A percentile compares a stretch with the other conserved stretches of the same genome.
These are phyloP conservation scores for Gomphus bonarii DNA, from an alignment of 1,284 basidiomycete species.

Conservation along the genomic window DNA sequence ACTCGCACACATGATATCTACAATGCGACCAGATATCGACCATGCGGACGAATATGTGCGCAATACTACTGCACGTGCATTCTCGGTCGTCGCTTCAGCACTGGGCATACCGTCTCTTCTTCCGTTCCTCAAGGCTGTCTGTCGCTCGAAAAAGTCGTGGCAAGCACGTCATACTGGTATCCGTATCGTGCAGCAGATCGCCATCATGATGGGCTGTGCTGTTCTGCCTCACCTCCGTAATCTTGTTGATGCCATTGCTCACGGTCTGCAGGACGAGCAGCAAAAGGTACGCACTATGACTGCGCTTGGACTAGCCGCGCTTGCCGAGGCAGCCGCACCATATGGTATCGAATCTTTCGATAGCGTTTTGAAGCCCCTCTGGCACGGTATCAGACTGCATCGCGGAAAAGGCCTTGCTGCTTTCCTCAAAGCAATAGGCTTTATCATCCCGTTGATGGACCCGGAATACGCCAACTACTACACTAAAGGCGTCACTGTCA, in stretches of 20 bases:
- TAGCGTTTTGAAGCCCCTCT: conserved; percentile 94
- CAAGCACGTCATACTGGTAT: conserved; percentile 99
- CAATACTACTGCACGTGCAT: conserved; percentile 97
- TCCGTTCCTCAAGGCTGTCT: conserved; percentile 97
- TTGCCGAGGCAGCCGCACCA: conserved; percentile 95
- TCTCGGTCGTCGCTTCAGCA: conserved; percentile 97
- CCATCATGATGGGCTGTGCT: conserved; percentile 99
- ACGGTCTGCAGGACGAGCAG: conserved; percentile 95
- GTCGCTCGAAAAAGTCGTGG: conserved; percentile 99
- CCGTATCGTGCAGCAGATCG: conserved; percentile 98
- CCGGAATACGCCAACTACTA: conserved; percentile 98
- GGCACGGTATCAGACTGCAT: conserved; percentile 96
- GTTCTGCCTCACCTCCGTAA: conserved; percentile 95
- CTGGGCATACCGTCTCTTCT: conserved; percentile 96
- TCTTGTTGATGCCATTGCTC: conserved; percentile 92
- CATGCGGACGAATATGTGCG: conserved; percentile 99
- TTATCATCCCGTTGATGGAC: conserved; percentile 99
- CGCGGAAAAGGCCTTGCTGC: conserved; percentile 97
- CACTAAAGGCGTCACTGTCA: conserved; percentile 94
- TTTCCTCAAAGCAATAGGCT: conserved; percentile 98
- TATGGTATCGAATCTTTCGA: conserved; percentile 99
- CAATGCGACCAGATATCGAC: conserved; percentile 99
- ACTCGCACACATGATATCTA: conserved; percentile 99
- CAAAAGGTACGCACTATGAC: conserved; percentile 99
- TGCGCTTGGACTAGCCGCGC: conserved; percentile 88